phyloP scores from a whole-genome alignment of 208 protist species.

The Acanthamoeba divionensis region DNA sequence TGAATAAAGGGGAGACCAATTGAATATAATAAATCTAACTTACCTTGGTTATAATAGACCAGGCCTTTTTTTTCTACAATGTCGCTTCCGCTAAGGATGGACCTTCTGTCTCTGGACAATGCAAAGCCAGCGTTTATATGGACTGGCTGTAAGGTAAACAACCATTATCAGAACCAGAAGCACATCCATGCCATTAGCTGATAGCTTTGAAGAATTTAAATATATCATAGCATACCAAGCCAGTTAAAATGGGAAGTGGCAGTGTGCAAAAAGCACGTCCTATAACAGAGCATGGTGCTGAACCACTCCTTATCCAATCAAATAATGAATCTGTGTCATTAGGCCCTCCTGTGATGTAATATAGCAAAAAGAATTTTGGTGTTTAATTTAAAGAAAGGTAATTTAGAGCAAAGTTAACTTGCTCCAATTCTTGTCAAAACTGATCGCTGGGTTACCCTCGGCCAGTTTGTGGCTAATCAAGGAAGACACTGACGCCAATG shows the following conservation, averaged over 20 bases:
- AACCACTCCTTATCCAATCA: too few species aligned
- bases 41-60: slow-evolving; percentile 40
- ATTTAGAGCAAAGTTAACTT: too few species aligned
- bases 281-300: background rate
- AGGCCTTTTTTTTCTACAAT: background rate
- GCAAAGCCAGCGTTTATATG: slow-evolving; percentile 41
- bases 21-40: background rate
- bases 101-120: background rate
- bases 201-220: too few species aligned
- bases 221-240: background rate
- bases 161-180: too few species aligned
- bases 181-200: too few species aligned
- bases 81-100: slow-evolving; percentile 24
- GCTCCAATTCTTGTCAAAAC: too few species aligned
- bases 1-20: background rate
- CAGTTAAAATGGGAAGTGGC: background rate
- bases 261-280: slow-evolving; percentile 12
- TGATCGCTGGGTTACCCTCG: too few species aligned
- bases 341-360: too few species aligned
- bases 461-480: background rate
- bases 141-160: background rate
- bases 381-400: too few species aligned
- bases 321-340: too few species aligned
- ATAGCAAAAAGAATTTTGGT: too few species aligned
- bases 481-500: background rate